Conservation (phyloP, 768 basidiomycete species). For the Suillus spraguei region DNA sequence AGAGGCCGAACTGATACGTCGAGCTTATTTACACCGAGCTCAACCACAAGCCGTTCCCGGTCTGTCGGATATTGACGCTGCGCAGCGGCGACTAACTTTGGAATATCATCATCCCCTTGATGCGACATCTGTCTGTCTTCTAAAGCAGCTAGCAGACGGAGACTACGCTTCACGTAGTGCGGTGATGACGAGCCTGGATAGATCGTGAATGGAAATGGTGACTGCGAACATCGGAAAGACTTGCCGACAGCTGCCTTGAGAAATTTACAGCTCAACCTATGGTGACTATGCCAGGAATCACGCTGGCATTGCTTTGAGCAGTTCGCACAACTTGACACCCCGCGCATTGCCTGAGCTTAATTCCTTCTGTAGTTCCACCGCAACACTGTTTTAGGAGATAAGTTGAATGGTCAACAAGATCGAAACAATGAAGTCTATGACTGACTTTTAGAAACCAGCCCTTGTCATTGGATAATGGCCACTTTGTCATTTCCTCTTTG, state of each 20-base stretch:
- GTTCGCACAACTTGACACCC: constrained; percentile 2
- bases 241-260: constrained; percentile 1
- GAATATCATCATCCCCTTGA: background rate
- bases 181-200: background rate
- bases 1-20: background rate
- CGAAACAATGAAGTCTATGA: background rate
- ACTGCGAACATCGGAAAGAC: background rate
- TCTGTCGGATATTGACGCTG: background rate
- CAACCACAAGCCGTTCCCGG: background rate
- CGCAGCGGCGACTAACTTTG: background rate
- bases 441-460: background rate
- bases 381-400: background rate
- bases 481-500: background rate
- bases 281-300: constrained; percentile 1
- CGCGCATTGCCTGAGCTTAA: background rate
- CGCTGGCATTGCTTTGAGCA: constrained; percentile 7
- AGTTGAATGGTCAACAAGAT: background rate
- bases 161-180: constrained; percentile 5
- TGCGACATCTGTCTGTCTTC: background rate
- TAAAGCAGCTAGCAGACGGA: background rate
- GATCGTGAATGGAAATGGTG: background rate
- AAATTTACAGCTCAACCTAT: constrained; percentile 1
- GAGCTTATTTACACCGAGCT: background rate
- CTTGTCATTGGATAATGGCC: background rate
- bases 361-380: background rate